A percentile compares a stretch with the other conserved stretches of the same genome.
phyloP scores from a whole-genome alignment of 495 filamentous ascomycete species.

The Tuber brumale region DNA sequence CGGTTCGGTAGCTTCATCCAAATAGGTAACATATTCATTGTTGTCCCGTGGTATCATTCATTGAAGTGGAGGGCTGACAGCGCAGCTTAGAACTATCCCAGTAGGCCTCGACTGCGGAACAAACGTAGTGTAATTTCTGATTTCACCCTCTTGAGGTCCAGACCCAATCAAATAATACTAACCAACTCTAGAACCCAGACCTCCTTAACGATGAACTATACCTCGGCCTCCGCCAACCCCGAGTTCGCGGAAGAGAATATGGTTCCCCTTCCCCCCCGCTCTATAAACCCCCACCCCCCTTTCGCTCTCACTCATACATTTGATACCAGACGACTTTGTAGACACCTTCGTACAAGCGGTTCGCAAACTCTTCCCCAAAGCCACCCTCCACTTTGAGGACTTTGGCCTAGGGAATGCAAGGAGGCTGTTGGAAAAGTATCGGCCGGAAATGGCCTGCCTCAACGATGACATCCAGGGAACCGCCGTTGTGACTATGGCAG shows the following conservation, averaged over 20 bases:
- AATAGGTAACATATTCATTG: conserved; percentile 22
- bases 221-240: conserved; percentile 61
- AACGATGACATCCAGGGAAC: conserved; percentile 92
- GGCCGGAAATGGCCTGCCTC: conserved; percentile 68
- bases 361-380: conserved; percentile 64
- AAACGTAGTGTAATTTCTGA: conserved; percentile 47
- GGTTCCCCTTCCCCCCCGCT: conserved; percentile 37
- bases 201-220: conserved; percentile 76
- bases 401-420: conserved; percentile 55
- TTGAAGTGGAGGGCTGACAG: not conserved
- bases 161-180: conserved; percentile 6
- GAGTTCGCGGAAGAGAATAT: conserved; percentile 66
- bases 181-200: conserved; percentile 55
- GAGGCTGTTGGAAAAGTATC: conserved; percentile 67
- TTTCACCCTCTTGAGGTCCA: not conserved
- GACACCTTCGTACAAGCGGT: conserved; percentile 64
- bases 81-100: conserved; percentile 65
- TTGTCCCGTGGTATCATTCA: not conserved
- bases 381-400: conserved; percentile 76
- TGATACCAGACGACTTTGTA: conserved; percentile 55
- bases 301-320: not conserved
- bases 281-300: conserved; percentile 9
- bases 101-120: conserved; percentile 87
- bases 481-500: conserved; percentile 77
- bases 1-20: conserved; percentile 25